Evolutionary conservation across 148 eudicot species (phyloP).

Genomic region (Oxyria digyna): DNA sequence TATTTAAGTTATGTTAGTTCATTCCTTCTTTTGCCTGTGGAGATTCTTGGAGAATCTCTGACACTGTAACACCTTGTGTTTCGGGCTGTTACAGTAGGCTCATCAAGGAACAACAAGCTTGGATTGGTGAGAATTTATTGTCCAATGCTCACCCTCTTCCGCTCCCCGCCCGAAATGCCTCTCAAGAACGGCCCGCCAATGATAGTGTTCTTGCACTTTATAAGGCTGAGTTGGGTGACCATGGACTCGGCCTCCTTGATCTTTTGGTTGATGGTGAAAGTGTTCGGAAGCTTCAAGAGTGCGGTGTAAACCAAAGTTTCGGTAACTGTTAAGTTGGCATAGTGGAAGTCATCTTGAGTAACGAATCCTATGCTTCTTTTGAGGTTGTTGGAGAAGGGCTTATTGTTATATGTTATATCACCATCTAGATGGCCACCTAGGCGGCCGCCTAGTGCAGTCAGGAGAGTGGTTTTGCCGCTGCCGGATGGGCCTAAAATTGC

Average conservation of each 20-base stretch:
- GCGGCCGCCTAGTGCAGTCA: conserved; percentile 72
- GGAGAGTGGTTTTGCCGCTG: conserved; percentile 79
- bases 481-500: conserved; percentile 94
- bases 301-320: conserved; percentile 75
- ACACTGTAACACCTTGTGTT: too few species aligned
- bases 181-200: conserved; percentile 48
- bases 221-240: conserved; percentile 41
- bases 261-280: conserved; percentile 31
- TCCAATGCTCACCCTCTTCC: conserved; percentile 74
- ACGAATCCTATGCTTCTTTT: conserved; percentile 71
- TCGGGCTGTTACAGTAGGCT: too few species aligned
- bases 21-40: too few species aligned
- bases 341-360: conserved; percentile 67
- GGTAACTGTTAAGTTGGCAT: conserved; percentile 57
- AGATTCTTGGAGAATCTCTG: too few species aligned
- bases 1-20: too few species aligned
- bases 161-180: conserved; percentile 67
- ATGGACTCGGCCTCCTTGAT: conserved; percentile 32
- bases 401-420: conserved; percentile 44
- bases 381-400: conserved; percentile 41
- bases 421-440: conserved; percentile 58
- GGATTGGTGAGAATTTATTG: conserved; percentile 82
- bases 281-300: conserved; percentile 51
- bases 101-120: conserved; percentile 59
- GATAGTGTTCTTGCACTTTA: conserved; percentile 41